Evolutionary conservation across 2,329 filamentous ascomycete species (phyloP), one percentile per base, ranked within the genome.

Genomic region (Colletotrichum spinosum): DNA sequence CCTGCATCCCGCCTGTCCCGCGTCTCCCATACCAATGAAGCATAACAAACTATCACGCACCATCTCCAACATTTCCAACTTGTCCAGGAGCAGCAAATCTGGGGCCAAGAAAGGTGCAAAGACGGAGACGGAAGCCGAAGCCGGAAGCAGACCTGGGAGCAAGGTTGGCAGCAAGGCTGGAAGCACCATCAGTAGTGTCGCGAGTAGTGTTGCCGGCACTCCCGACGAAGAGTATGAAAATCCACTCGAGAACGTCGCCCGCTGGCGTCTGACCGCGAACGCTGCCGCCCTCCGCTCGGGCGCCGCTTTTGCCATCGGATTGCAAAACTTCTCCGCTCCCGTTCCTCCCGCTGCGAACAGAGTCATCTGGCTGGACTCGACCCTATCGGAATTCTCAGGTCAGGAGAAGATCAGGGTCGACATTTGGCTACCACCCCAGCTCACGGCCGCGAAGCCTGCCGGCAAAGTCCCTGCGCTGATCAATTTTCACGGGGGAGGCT

Each of bases 401-500:
- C 73, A 71, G 37, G 72, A 74, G 35, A 80, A 78, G 70, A 80
- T 83, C 71, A 78, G 78, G 68, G 78, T 84, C 34, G 84, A 86
- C 73, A 80, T 86, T 46, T 79, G 80, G 79, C 75, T 75, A 25
- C 76, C 63, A 34, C 63, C 63, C 13, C 53, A 44, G 9, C 56
- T 79, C 15, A 63, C 59, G 13, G 2, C 49, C 34, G 12, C 60
- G 6, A 39, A 15, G 11, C 34, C 42, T 33, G 34, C 51, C 12
- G 48, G 54, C 41, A 45, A 59, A 37, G 44, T 76, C 77, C 44
- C 73, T 74, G 50, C 71, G 72, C 25, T 72, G 72, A 81, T 91
- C 69, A 89, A 90, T 73, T 89, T 89, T 70, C 89, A 92, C 71
- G 89, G 89, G 34, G 89, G 89, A 25, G 89, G 89, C 6, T 91